Conservation (phyloP, 1,284 basidiomycete species). For the Schizophyllum amplum region DNA sequence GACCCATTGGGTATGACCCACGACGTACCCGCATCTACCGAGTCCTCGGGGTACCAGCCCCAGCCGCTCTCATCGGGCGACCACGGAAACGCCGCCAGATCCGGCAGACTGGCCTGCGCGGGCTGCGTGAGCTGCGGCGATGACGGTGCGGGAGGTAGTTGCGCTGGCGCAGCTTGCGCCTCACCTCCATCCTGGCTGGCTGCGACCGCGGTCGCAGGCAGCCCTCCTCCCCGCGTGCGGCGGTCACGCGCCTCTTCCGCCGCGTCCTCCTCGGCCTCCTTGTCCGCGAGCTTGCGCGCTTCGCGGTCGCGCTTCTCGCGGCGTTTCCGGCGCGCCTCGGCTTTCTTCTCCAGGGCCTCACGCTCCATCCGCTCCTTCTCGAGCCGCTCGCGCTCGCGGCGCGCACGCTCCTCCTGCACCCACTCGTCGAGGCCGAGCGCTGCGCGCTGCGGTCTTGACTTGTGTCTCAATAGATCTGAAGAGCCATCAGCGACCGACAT, state of each 20-base stretch:
- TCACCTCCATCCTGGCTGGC: conserved; percentile 9
- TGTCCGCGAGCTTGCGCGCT: conserved; percentile 27
- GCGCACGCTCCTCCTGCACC: conserved; percentile 64
- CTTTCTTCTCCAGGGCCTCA: conserved; percentile 30
- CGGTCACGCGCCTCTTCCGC: conserved; percentile 13
- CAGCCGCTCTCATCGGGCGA: not conserved
- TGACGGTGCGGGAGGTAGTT: not conserved
- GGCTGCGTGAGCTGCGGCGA: not conserved
- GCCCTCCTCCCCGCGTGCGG: conserved; percentile 13
- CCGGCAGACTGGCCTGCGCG: not conserved
- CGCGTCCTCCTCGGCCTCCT: conserved; percentile 25
- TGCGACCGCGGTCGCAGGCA: conserved; percentile 16
- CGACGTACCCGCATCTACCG: not conserved
- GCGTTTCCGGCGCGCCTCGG: conserved; percentile 47
- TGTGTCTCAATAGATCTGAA: conserved; percentile 71
- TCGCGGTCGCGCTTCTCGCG: conserved; percentile 35
- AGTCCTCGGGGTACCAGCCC: not conserved
- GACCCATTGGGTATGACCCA: not conserved
- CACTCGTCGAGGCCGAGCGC: conserved; percentile 56
- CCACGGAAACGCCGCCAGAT: not conserved
- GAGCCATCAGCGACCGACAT: conserved; percentile 4
- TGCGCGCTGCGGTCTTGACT: conserved; percentile 66
- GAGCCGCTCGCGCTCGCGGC: conserved; percentile 58
- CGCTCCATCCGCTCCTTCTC: conserved; percentile 63
- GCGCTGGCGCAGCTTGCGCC: not conserved